These are phyloP conservation scores for Phytopythium cucurbitacearum DNA, from an alignment of 352 stramenopile genomes.

Conservation along the genomic window DNA sequence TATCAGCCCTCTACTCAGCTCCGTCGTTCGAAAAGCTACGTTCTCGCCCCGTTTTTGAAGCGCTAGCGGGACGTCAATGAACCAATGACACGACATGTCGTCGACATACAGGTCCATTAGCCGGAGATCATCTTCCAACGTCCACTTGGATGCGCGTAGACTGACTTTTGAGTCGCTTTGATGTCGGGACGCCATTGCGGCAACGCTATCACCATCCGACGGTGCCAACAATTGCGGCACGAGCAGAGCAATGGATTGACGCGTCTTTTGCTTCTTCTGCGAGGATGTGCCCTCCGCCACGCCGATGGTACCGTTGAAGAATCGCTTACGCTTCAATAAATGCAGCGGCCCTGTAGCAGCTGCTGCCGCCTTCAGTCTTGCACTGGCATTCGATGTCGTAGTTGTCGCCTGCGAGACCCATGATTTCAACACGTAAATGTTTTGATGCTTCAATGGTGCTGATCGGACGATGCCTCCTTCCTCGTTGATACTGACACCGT, in stretches of 20 bases:
- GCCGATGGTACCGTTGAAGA: constrained; percentile 14
- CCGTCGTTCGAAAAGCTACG: constrained; percentile 59
- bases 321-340: constrained; percentile 54
- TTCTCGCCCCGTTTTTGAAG: constrained; percentile 61
- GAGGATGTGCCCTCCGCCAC: constrained; percentile 7
- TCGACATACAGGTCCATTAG: constrained; percentile 76
- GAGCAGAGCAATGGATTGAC: constrained; percentile 11
- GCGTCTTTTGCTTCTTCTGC: constrained; percentile 27
- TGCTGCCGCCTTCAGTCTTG: constrained; percentile 49
- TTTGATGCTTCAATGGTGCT: constrained; percentile 55
- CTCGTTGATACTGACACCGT: constrained; percentile 43
- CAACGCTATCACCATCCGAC: constrained; percentile 23
- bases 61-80: constrained; percentile 70
- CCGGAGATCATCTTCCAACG: constrained; percentile 49
- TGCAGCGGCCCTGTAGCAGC: constrained; percentile 32
- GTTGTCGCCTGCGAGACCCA: constrained; percentile 60
- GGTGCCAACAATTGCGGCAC: constrained; percentile 20
- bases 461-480: constrained; percentile 54
- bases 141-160: constrained; percentile 56
- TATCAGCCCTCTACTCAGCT: constrained; percentile 51
- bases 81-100: constrained; percentile 67
- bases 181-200: constrained; percentile 41
- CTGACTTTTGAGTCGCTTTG: constrained; percentile 48
- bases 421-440: constrained; percentile 59
- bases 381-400: constrained; percentile 30